Evolutionary conservation across 1,284 basidiomycete species (phyloP).

Genomic region (Trichosporon inkin): DNA sequence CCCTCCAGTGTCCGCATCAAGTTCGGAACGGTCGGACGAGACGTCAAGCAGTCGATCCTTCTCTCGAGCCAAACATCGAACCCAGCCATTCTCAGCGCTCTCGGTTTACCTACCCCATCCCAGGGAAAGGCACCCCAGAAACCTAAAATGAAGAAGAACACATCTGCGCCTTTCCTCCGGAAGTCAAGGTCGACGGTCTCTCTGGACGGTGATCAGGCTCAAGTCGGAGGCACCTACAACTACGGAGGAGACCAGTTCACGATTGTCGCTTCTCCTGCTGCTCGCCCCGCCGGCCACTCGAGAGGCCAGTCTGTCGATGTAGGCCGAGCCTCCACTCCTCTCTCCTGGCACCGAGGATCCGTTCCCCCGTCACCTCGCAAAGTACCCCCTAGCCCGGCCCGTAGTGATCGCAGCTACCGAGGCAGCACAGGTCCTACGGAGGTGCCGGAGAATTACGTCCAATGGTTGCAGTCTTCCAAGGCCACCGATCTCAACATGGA

Average conservation of each 20-base stretch:
- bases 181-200: conserved; percentile 40
- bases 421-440: conserved; percentile 22
- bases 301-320: conserved; percentile 31
- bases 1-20: conserved; percentile 41
- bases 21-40: conserved; percentile 38
- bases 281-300: not conserved
- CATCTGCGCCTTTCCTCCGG: conserved; percentile 41
- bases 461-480: conserved; percentile 36
- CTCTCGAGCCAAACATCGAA: conserved; percentile 37
- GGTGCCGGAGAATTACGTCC: conserved; percentile 36
- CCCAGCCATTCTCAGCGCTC: conserved; percentile 36
- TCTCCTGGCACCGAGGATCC: not conserved
- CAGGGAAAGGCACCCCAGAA: conserved; percentile 13
- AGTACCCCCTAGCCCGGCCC: not conserved
- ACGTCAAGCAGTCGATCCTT: conserved; percentile 45
- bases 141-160: conserved; percentile 34
- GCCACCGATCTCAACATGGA: conserved; percentile 47
- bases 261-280: conserved; percentile 37
- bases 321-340: conserved; percentile 15
- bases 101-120: conserved; percentile 34
- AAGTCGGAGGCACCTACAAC: conserved; percentile 10
- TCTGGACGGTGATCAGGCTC: conserved; percentile 17
- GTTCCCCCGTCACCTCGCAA: conserved; percentile 10
- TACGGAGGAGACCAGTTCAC: conserved; percentile 38
- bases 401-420: conserved; percentile 3